Percentiles rank a stretch among this genome's conserved stretches.
phyloP scores from a whole-genome alignment of 495 filamentous ascomycete species.

The Podospora appendiculata region DNA sequence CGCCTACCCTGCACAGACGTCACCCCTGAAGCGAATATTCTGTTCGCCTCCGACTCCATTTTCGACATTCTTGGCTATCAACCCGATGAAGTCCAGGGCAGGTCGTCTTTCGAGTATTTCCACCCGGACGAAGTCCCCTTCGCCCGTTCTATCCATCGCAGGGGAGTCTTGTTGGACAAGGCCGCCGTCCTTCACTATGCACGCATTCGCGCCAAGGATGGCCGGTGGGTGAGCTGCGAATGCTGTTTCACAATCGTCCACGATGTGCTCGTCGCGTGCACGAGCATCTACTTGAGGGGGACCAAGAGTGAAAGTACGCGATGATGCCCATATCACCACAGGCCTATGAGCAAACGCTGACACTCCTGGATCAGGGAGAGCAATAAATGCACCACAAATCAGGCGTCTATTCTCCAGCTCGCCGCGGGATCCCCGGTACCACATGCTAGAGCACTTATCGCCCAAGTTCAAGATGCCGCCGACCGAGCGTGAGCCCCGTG shows the following conservation, averaged over 20 bases:
- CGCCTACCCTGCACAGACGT: slow-evolving; percentile 47
- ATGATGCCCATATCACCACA: not conserved
- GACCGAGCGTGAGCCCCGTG: slow-evolving; percentile 67
- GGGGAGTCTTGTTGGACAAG: slow-evolving; percentile 72
- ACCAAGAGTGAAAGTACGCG: slow-evolving; percentile 62
- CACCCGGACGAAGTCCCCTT: slow-evolving; percentile 75
- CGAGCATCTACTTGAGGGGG: slow-evolving; percentile 66
- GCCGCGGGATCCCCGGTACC: slow-evolving; percentile 77
- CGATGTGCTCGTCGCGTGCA: slow-evolving; percentile 79
- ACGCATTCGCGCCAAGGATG: slow-evolving; percentile 57
- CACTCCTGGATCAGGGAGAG: slow-evolving; percentile 50
- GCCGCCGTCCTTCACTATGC: slow-evolving; percentile 80
- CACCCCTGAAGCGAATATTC: slow-evolving; percentile 66
- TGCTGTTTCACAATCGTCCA: slow-evolving; percentile 87
- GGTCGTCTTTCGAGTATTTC: slow-evolving; percentile 81
- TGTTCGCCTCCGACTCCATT: slow-evolving; percentile 79
- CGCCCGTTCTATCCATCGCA: slow-evolving; percentile 62
- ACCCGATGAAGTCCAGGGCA: slow-evolving; percentile 65
- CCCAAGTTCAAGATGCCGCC: slow-evolving; percentile 67
- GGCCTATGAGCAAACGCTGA: slow-evolving; percentile 1
- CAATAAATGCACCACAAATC: slow-evolving; percentile 70
- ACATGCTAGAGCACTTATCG: slow-evolving; percentile 83
- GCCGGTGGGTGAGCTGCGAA: slow-evolving; percentile 74
- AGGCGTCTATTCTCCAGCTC: slow-evolving; percentile 74
- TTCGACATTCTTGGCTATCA: slow-evolving; percentile 74